Base-by-base conservation (phyloP, 1,284 basidiomycete genomes). In the Cutaneotrichosporon arboriforme region DNA sequence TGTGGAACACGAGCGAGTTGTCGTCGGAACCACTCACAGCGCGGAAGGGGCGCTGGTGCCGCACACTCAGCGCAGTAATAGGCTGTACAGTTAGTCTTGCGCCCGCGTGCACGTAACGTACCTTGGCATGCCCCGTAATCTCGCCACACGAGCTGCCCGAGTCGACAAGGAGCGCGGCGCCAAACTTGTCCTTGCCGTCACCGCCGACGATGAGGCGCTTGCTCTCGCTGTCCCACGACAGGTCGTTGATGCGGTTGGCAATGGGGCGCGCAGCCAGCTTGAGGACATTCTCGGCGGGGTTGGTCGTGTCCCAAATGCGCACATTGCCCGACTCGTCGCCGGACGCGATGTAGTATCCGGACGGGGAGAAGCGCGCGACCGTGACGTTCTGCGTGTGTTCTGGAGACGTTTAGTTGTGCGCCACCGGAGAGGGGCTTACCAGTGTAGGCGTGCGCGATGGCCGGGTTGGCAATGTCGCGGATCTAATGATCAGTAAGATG, bases 161-260 rank as follows among this genome's bases (percentile, higher is more conserved):
- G 62, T 90, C 88, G 73, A 90, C 83, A 77, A 89, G 85, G 75
- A 93, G 91, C 0, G 88, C 88, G 58, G 87, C 84, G 10, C 87
- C 90, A 64, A 89, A 92, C 85, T 85, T 88, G 68, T 93, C 93
- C 59, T 85, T 82, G 38, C 94, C 94, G 58, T 97, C 90, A 45
- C 96, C 96, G n/a, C 92, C 94, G 15, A 87, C 91, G 46, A 97
- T 87, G 62, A 99, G 87, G 14, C 96, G 83, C 75, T 97, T 96
- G 67, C 88, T 90, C 73, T 98, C 96, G 4, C 87, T 88, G 68
- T 98, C 96, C 92, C 93, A 97, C 18, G 86, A 86, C 5, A 98
- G 81, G 75, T 98, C 96, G 65, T 92, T 93, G 65, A 98, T 83
- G 52, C 81, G 81, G 3, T 91, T 92, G 1, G 84, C 83, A 40